Evolutionary conservation across 148 eudicot species (phyloP), one percentile per base, ranked within the genome.

Genomic region (Rhododendron griersonianum): DNA sequence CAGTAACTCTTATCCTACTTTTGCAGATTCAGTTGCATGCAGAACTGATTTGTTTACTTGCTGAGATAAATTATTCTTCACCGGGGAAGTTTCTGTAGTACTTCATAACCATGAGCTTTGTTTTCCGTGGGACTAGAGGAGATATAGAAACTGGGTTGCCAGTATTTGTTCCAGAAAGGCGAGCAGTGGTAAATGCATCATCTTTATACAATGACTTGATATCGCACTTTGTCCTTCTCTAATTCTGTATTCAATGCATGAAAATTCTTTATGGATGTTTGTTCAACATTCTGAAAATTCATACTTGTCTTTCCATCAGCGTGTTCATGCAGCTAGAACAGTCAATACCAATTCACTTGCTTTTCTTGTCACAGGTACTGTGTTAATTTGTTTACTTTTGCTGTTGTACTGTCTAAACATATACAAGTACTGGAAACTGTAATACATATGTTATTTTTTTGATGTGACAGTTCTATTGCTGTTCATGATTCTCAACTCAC

Each of bases 311-410:
- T 82, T 81, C 86, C 59, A 25, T 91, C 93, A 96, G 99, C 98
- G 99, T 61, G 91, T 94, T 78, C 97, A 93, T 92, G 89, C 97
- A 63, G 86, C 95, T 75, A 94, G 98, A 47, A 96, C 98, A 61
- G 96, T 93, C 86, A 91, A 94, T 89, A 88, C 95, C 80, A 96
- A 94, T 86, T 96, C 99, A 82, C 94, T 96, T 55, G 97, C 98
- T 55, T 95, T 96, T 86, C 93, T 96, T 90, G 94, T 96, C 84
- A 96, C 99, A 87, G 99, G 99, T 96, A 89, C 73, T 41, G 28
- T 35, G 47, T 67, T 87, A 8, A 28, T 39, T 65, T 37, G 39
- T 75, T 61, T 37, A 35, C 53, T 51, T 48, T 33, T 50, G 37
- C 2, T 25, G 33, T n/a, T 15, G 33, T 79, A n/a, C 50, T 30